Percentiles rank a stretch among this genome's conserved stretches.
These are phyloP conservation scores for Onygenales sp. DNA, from an alignment of 2,329 filamentous ascomycete genomes.

Conservation along the genomic window DNA sequence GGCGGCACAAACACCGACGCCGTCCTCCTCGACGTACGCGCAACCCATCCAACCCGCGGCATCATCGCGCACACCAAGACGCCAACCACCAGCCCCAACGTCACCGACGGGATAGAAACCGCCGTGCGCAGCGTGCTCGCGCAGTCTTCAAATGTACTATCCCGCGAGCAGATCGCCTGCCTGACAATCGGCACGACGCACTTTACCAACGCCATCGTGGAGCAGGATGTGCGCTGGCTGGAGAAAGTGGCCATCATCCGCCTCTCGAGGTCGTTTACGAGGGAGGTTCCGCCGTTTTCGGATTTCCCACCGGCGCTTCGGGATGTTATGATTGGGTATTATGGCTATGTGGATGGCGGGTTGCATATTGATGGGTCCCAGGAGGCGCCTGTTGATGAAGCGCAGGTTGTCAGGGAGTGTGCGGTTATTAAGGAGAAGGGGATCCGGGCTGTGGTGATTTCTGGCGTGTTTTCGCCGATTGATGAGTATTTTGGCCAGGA, in stretches of 20 bases:
- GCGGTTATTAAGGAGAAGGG: slow-evolving; percentile 35
- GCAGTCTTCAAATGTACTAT: slow-evolving; percentile 18
- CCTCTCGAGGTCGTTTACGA: slow-evolving; percentile 39
- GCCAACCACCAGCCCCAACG: slow-evolving; percentile 30
- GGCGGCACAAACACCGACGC: slow-evolving; percentile 32
- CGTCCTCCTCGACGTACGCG: slow-evolving; percentile 21
- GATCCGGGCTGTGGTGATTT: slow-evolving; percentile 42
- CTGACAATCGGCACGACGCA: slow-evolving; percentile 46
- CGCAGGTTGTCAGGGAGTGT: slow-evolving; percentile 37
- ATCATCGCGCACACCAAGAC: slow-evolving; percentile 27
- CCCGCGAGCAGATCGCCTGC: slow-evolving; percentile 28
- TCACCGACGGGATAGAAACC: slow-evolving; percentile 32
- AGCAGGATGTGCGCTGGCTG: slow-evolving; percentile 40
- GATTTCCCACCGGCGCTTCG: slow-evolving; percentile 40
- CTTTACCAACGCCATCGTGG: slow-evolving; percentile 44
- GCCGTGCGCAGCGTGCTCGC: slow-evolving; percentile 29
- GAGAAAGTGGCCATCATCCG: slow-evolving; percentile 45
- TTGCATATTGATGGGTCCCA: slow-evolving; percentile 36
- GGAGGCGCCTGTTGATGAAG: slow-evolving; percentile 33
- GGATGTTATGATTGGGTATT: slow-evolving; percentile 38
- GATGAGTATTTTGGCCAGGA: slow-evolving; percentile 47
- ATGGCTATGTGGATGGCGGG: slow-evolving; percentile 41
- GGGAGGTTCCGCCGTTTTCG: slow-evolving; percentile 41
- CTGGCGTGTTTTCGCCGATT: slow-evolving; percentile 50
- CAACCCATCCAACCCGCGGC: slow-evolving; percentile 14